These are phyloP conservation scores for Aspergillus hancockii DNA, from an alignment of 495 filamentous ascomycete genomes.

Conservation along the genomic window DNA sequence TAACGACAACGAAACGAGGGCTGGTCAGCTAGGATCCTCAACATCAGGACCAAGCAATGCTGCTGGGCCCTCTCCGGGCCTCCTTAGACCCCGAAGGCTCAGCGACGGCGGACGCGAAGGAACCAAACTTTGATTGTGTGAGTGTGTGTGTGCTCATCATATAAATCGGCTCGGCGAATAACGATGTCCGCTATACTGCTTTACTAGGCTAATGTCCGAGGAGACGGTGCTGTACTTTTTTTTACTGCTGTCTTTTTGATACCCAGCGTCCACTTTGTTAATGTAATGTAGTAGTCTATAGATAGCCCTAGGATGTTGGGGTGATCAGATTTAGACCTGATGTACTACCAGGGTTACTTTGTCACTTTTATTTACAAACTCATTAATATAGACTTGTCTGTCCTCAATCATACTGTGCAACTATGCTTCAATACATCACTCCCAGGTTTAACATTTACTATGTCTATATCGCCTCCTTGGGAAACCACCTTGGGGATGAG, in stretches of 20 bases:
- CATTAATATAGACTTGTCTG: too few species aligned
- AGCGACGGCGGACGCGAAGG: constrained; percentile 49
- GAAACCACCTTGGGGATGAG: too few species aligned
- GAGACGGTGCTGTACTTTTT: not conserved
- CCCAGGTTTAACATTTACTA: too few species aligned
- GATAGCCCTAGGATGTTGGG: not conserved
- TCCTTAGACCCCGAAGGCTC: constrained; percentile 37
- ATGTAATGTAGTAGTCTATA: not conserved
- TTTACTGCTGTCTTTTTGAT: not conserved
- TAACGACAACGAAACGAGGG: constrained; percentile 19
- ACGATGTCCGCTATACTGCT: not conserved
- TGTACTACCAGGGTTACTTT: not conserved
- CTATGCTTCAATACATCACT: too few species aligned
- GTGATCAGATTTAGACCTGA: not conserved
- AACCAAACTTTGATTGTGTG: constrained; percentile 36
- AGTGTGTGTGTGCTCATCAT: not conserved
- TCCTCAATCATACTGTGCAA: too few species aligned
- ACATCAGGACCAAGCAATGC: constrained; percentile 30
- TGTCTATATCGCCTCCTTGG: too few species aligned
- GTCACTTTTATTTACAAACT: not conserved
- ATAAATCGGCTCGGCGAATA: not conserved
- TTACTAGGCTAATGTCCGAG: not conserved
- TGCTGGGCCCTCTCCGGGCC: constrained; percentile 26
- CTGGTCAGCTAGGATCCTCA: constrained; percentile 23
- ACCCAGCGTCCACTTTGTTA: not conserved